Evolutionary conservation across 306 rosid species (phyloP).

Genomic region (Begonia peltatifolia): DNA sequence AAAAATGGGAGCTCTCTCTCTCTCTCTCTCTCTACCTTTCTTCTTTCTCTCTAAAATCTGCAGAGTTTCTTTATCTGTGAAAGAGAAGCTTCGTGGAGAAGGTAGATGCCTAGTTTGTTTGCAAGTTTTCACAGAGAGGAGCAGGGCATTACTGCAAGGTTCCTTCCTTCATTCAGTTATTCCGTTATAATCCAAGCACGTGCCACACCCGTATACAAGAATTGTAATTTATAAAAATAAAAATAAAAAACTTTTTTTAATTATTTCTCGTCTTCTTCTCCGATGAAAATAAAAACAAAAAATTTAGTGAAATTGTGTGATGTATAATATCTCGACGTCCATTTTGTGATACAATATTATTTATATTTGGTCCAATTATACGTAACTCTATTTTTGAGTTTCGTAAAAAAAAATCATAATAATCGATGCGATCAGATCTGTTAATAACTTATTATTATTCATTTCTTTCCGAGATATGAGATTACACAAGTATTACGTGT

Average conservation of each 20-base stretch:
- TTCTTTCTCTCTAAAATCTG: not conserved
- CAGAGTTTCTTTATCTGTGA: not conserved
- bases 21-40: constrained; percentile 1
- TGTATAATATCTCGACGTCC: not conserved
- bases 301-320: too few relatives aligned
- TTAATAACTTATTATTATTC: too few relatives aligned
- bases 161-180: constrained; percentile 73
- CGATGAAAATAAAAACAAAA: too few relatives aligned
- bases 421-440: too few relatives aligned
- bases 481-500: too few relatives aligned
- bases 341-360: too few relatives aligned
- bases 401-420: not conserved
- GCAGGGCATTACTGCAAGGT: constrained; percentile 25
- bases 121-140: constrained; percentile 9
- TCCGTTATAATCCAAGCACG: constrained; percentile 31
- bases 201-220: not conserved
- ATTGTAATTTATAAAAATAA: too few relatives aligned
- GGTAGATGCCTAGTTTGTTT: constrained; percentile 7
- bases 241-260: too few relatives aligned
- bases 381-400: not conserved
- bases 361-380: not conserved
- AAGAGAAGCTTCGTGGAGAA: constrained; percentile 30
- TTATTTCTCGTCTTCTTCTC: too few relatives aligned
- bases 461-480: too few relatives aligned
- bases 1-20: constrained; percentile 3